Evolutionary conservation across 2,329 filamentous ascomycete genomes (phyloP).

Genomic region (Colletotrichum tabaci): DNA sequence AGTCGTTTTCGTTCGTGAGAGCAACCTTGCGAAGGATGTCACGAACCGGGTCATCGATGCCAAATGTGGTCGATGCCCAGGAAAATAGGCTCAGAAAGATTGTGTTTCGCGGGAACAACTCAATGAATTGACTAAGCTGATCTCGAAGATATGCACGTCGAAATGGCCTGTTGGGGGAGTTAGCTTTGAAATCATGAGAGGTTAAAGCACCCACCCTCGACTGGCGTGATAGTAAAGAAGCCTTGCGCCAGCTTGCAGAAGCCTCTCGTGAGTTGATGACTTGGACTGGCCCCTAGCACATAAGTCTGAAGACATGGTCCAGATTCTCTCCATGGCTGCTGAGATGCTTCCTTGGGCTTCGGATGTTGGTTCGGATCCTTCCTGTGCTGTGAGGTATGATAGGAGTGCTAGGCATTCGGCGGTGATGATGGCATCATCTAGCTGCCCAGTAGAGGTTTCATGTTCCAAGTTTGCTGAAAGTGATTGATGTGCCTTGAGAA

Average conservation of each 20-base stretch:
- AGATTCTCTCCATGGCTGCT: slow-evolving; percentile 61
- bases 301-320: slow-evolving; percentile 60
- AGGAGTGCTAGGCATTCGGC: slow-evolving; percentile 77
- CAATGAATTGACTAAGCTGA: slow-evolving; percentile 73
- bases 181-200: slow-evolving; percentile 34
- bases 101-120: slow-evolving; percentile 80
- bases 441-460: slow-evolving; percentile 65
- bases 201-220: slow-evolving; percentile 61
- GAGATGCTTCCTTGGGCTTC: slow-evolving; percentile 69
- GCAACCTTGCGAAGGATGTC: slow-evolving; percentile 71
- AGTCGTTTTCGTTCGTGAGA: slow-evolving; percentile 57
- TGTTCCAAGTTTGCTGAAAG: slow-evolving; percentile 70
- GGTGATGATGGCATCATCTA: slow-evolving; percentile 66
- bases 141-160: slow-evolving; percentile 76
- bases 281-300: slow-evolving; percentile 51
- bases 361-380: slow-evolving; percentile 60
- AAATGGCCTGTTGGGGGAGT: slow-evolving; percentile 66
- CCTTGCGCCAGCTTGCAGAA: slow-evolving; percentile 78
- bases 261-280: slow-evolving; percentile 68
- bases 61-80: slow-evolving; percentile 80
- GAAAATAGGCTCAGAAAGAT: slow-evolving; percentile 80
- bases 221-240: slow-evolving; percentile 78
- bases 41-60: slow-evolving; percentile 84
- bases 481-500: slow-evolving; percentile 69
- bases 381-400: slow-evolving; percentile 71